phyloP scores from a whole-genome alignment of 441 rosid species.

The Capsella rubella region DNA sequence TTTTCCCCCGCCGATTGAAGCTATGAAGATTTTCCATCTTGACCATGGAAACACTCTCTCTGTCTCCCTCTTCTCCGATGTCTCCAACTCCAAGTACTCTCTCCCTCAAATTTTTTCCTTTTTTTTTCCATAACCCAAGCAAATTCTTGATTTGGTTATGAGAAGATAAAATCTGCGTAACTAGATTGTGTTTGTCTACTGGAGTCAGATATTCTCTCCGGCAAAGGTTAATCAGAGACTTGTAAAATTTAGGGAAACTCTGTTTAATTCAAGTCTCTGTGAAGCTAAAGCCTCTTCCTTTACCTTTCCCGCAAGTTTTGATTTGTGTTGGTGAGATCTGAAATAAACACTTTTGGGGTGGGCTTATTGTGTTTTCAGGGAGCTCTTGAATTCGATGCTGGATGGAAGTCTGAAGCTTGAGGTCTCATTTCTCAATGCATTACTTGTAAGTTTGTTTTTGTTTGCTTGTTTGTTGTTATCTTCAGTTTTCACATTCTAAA shows the following conservation, averaged over 20 bases:
- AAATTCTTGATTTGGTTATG: background rate
- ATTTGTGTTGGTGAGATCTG: background rate
- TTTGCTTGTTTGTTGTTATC: no score
- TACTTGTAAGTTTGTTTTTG: conserved; percentile 51
- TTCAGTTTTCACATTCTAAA: background rate
- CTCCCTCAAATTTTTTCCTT: conserved; percentile 14
- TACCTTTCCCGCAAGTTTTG: background rate
- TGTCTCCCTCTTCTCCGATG: conserved; percentile 73
- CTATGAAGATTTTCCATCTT: conserved; percentile 70
- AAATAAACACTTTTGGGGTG: background rate
- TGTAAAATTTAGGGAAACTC: background rate
- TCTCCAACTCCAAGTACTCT: conserved; percentile 74
- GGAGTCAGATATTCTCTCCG: background rate
- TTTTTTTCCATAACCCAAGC: background rate
- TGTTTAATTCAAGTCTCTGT: background rate
- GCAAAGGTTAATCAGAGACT: background rate
- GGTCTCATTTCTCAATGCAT: conserved; percentile 77
- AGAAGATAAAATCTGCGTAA: background rate
- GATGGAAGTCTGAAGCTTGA: conserved; percentile 82
- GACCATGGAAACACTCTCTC: conserved; percentile 58
- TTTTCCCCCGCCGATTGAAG: conserved; percentile 26
- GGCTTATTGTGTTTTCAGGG: conserved; percentile 54
- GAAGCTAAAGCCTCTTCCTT: background rate
- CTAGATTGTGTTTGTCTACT: background rate
- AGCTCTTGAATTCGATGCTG: conserved; percentile 71